Percentiles rank a stretch among this genome's conserved stretches.
Evolutionary conservation across 75 land plant species (phyloP).

Genomic region (Selaginella tamariscina): DNA sequence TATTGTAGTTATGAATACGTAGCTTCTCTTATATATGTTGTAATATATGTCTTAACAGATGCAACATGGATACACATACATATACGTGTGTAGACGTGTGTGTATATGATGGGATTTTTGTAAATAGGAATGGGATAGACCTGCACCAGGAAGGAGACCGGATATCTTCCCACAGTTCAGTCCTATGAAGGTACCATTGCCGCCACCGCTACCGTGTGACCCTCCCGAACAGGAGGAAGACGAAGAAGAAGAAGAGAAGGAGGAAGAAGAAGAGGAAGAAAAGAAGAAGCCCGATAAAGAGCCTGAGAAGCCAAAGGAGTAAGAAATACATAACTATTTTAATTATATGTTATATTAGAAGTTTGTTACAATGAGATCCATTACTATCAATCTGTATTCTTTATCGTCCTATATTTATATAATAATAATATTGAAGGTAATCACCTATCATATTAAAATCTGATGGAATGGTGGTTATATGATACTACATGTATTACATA

Average conservation of each 20-base stretch:
- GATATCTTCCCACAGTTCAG: constrained; percentile 93
- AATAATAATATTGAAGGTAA: too few species aligned
- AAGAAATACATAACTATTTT: too few species aligned
- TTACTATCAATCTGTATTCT: too few species aligned
- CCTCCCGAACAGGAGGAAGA: constrained; percentile 91
- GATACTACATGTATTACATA: too few species aligned
- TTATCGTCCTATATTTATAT: too few species aligned
- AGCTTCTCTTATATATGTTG: too few species aligned
- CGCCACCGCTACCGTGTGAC: constrained; percentile 72
- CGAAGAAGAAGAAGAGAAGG: constrained; percentile 61
- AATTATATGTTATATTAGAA: too few species aligned
- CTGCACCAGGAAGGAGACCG: constrained; percentile 65
- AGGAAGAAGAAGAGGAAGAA: constrained; percentile 46
- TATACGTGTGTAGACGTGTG: not conserved
- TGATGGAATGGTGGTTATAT: too few species aligned
- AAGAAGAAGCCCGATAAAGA: constrained; percentile 24
- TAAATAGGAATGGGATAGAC: constrained; percentile 85
- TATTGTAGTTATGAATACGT: too few species aligned
- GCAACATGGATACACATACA: not conserved
- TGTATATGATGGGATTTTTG: not conserved
- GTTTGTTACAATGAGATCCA: too few species aligned
- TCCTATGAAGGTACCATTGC: constrained; percentile 94
- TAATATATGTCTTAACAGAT: too few species aligned
- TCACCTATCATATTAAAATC: too few species aligned
- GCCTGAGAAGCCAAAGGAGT: constrained; percentile 40